Base-by-base conservation (phyloP, 306 rosid genomes). In the Glycine soja region DNA sequence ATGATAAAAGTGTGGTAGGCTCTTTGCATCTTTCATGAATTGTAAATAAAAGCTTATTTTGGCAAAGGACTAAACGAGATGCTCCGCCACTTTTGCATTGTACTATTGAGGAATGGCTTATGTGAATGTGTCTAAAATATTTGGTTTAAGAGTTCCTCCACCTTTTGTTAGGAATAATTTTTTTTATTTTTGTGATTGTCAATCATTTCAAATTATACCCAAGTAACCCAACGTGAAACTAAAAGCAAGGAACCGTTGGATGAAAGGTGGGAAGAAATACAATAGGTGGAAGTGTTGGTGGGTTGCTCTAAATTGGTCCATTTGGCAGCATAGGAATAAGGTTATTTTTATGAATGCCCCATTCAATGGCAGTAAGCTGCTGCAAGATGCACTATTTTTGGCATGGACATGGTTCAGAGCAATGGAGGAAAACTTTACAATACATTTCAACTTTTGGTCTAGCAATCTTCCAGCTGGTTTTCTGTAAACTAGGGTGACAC, bases 111-210 rank as follows among this genome's bases (percentile, higher is more conserved):
- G 74, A 75, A 75, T 68, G 69, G 64, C 57, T 59, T 15, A 30
- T 58, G 81, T 40, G 19, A 57, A 72, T 42, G 36, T 51, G n/a
- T 86, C 32, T 70, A 53, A 77, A 69, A 30, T 16, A 72, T 77
- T 56, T 48, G 53, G 50, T 32, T 63, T 47, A 15, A 34, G 58
- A 71, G 69, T 72, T 77, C 53, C 53, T 19, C 48, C 72, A 10
- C 53, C 75, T 79, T 58, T 10, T 58, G 13, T 58, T 19, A 19
- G 30, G 30, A 58, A 58, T 58, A 19, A 43, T 52, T 53, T n/a
- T 15, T 15, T 56, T 3, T 48, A 13, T 12, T 58, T 24, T 74
- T 47, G 38, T 64, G 80, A 56, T 54, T 64, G 53, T 40, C 62
- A 50, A 59, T 53, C 51, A 38, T 80, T 24, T 24, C 45, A 16